These are phyloP conservation scores for Chrysanthemum lavandulifolium DNA, from an alignment of 129 eudicot genomes.

Conservation along the genomic window DNA sequence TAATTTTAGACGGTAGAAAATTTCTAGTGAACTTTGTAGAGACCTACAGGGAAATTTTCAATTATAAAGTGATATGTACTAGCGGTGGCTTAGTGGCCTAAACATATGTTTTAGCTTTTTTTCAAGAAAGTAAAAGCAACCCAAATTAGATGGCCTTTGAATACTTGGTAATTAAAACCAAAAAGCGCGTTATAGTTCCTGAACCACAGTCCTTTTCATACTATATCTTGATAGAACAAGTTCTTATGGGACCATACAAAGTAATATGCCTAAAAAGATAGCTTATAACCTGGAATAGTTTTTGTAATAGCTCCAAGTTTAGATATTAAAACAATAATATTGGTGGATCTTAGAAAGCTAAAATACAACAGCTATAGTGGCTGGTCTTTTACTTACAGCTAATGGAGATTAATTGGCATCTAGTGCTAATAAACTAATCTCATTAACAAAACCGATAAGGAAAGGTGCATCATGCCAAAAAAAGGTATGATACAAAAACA, in stretches of 20 bases:
- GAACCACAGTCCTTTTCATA: constrained; percentile 21
- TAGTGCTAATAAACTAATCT: constrained; percentile 23
- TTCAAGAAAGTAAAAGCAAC: constrained; percentile 6
- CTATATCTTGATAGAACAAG: constrained; percentile 8
- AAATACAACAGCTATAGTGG: constrained; percentile 19
- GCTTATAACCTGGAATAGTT: constrained; percentile 21
- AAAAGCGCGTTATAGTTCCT: constrained; percentile 27
- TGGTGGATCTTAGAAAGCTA: constrained; percentile 21
- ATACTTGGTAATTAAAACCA: constrained; percentile 18
- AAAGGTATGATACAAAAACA: constrained; percentile 17
- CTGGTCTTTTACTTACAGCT: not conserved
- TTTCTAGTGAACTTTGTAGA: not conserved
- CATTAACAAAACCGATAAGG: constrained; percentile 20
- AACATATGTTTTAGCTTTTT: not conserved
- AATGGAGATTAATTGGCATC: constrained; percentile 19
- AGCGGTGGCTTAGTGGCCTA: constrained; percentile 4
- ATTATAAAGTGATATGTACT: constrained; percentile 14
- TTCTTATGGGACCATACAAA: constrained; percentile 13
- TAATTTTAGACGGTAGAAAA: not conserved
- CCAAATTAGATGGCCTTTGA: constrained; percentile 6
- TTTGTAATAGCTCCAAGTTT: constrained; percentile 22
- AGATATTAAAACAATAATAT: constrained; percentile 4
- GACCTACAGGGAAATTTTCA: not conserved
- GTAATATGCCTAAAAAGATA: constrained; percentile 14
- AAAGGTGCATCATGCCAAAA: constrained; percentile 26